Base-by-base conservation (phyloP, 371 early-diverging fungal genomes). In the Mucor sp. region DNA sequence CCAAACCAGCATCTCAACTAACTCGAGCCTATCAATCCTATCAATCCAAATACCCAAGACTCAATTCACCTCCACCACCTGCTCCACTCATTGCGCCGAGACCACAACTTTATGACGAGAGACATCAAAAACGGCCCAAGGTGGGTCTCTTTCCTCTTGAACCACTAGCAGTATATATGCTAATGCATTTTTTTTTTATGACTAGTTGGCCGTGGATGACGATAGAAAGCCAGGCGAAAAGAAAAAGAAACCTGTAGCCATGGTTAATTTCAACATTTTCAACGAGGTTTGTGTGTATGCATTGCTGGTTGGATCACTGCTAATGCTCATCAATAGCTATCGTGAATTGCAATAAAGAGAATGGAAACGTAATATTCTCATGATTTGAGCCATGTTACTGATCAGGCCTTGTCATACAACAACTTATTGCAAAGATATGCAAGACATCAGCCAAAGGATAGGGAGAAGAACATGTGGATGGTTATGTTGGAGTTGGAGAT, bases 201-300 rank as follows among this genome's bases (percentile, higher is more conserved):
- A 57, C 12, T 27, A 37, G 37, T 37, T 37, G 37, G 8, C 1
- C 37, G 2, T 37, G 37, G 37, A 58, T 21, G 28, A 53, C 1
- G 59, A 25, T 21, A 65, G 47, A 17, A 65, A 47, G 15, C 58
- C 25, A 17, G 55, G 48, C 6, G 64, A 37, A 17, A 63, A 64
- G 41, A 59, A 41, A 59, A 75, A 64, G 37, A 70, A 62, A 35
- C 75, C 71, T 12, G 69, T 53, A n/a, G 77, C 77, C 17, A 61
- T 73, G 47, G 77, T 77, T 3, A 77, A 77, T 53, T 77, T 66
- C 32, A 66, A 69, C 37, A 66, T 77, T 27, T 77, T 77, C 48
- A 72, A 73, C 50, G 71, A 77, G 62, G 67, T 77, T 19, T 44
- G 44, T 44, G 30, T 19, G n/a, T 19, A 19, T 44, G 8, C 3